Conservation (phyloP, 441 rosid genomes). For the Pelargonium australe region DNA sequence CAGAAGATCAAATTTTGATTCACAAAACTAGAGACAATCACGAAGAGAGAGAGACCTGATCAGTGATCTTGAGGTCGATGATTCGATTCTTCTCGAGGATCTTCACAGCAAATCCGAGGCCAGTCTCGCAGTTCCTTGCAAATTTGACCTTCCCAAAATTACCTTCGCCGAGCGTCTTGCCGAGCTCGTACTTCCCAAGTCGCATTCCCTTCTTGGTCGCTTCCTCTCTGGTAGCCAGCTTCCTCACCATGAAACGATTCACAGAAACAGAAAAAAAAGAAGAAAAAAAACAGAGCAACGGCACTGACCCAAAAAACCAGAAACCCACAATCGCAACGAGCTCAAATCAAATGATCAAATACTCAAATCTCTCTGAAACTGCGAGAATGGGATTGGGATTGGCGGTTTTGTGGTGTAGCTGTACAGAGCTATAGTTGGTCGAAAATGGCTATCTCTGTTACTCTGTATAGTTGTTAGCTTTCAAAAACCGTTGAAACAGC, state of each 20-base stretch:
- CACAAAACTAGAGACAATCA: not conserved
- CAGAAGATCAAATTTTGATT: not conserved
- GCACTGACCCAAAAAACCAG: too few species aligned
- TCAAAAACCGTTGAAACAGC: too few species aligned
- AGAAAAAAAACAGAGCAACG: too few species aligned
- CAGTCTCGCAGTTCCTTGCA: constrained; percentile 57
- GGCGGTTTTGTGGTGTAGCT: too few species aligned
- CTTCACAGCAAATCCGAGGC: constrained; percentile 66
- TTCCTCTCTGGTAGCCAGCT: constrained; percentile 6
- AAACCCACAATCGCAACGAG: too few species aligned
- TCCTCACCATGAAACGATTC: too few species aligned
- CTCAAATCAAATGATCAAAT: too few species aligned
- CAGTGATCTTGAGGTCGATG: constrained; percentile 59
- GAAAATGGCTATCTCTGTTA: too few species aligned
- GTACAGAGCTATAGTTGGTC: too few species aligned
- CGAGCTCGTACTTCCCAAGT: constrained; percentile 81
- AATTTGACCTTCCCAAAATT: constrained; percentile 86
- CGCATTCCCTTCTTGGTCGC: constrained; percentile 52
- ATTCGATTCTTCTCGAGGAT: constrained; percentile 70
- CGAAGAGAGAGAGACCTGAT: constrained; percentile 41
- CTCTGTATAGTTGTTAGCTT: too few species aligned
- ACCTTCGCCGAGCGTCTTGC: constrained; percentile 86
- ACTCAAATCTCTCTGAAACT: too few species aligned
- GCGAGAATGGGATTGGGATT: too few species aligned
- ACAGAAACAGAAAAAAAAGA: not conserved